phyloP scores from a whole-genome alignment of 202 grass and related monocot genomes.

The Musa balbisiana region DNA sequence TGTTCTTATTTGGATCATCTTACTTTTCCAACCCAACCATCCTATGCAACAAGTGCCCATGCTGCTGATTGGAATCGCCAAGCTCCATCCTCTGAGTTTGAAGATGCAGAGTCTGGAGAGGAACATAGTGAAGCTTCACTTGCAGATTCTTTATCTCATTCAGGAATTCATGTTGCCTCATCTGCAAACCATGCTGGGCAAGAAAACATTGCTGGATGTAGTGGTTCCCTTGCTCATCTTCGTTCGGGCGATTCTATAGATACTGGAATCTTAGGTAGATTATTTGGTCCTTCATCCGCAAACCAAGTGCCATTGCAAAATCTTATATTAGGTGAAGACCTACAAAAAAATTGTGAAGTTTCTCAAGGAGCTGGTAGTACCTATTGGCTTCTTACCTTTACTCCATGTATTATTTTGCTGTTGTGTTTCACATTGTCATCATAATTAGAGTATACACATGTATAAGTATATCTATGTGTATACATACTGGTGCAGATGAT shows the following conservation, averaged over 20 bases:
- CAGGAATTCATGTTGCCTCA: conserved; percentile 5
- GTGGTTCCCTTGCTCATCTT: neutral
- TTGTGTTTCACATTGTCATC: neutral
- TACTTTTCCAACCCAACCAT: neutral
- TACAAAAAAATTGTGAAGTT: conserved; percentile 1
- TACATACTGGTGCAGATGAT: neutral
- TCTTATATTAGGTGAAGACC: neutral
- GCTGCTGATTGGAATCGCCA: conserved; percentile 9
- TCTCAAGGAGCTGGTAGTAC: conserved; percentile 5
- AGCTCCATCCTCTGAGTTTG: conserved; percentile 20
- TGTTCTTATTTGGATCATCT: conserved; percentile 4
- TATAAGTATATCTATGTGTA: neutral
- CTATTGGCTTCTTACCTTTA: neutral
- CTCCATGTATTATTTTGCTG: neutral
- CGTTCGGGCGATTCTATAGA: neutral
- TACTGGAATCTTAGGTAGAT: conserved; percentile 1
- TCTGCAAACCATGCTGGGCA: conserved; percentile 2
- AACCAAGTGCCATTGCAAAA: conserved; percentile 16
- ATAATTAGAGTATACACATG: neutral
- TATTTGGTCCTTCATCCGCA: neutral
- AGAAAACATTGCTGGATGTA: neutral
- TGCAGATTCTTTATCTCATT: conserved; percentile 9
- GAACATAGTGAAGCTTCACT: conserved; percentile 9
- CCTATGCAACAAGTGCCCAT: conserved; percentile 1
- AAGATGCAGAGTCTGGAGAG: conserved; percentile 22